phyloP scores from a whole-genome alignment of 2,329 filamentous ascomycete genomes.

The Dryadomyces quercivorus region DNA sequence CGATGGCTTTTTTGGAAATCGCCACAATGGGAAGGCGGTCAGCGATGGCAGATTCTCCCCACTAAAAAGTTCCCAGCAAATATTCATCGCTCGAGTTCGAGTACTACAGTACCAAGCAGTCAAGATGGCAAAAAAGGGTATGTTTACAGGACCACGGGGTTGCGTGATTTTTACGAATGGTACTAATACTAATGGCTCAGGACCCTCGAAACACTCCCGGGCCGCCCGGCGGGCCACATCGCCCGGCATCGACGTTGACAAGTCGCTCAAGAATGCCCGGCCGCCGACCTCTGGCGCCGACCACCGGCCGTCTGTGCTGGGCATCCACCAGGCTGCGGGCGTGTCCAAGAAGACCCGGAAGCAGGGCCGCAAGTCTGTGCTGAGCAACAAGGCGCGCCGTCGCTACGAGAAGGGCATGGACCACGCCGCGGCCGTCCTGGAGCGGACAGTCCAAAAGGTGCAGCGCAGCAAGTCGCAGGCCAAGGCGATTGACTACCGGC shows the following conservation, averaged over 20 bases:
- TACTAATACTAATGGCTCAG: conserved; percentile 23
- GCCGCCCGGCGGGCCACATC: conserved; percentile 62
- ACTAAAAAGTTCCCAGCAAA: conserved; percentile 5
- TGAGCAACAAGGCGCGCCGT: conserved; percentile 42
- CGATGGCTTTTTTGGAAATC: background rate
- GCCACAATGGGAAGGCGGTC: conserved; percentile 6
- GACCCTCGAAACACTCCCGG: conserved; percentile 56
- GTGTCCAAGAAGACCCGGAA: conserved; percentile 53
- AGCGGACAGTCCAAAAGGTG: conserved; percentile 44
- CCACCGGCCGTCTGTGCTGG: conserved; percentile 53
- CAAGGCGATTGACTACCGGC: conserved; percentile 32
- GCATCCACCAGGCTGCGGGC: conserved; percentile 53
- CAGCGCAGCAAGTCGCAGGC: conserved; percentile 40
- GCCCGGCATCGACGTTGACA: conserved; percentile 58
- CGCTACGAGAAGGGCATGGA: conserved; percentile 46
- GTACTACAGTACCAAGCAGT: background rate
- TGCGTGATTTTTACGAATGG: no score
- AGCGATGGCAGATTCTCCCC: conserved; percentile 1
- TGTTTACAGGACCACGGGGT: background rate
- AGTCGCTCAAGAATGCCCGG: conserved; percentile 51
- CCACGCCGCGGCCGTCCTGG: conserved; percentile 46
- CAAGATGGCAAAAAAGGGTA: conserved; percentile 12
- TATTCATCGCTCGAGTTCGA: background rate
- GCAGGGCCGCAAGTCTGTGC: conserved; percentile 36
- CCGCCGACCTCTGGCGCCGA: conserved; percentile 35